Percentiles rank a stretch among this genome's conserved stretches.
These are phyloP conservation scores for Monosporozyma solicola DNA, from an alignment of 805 yeast genomes.

Conservation along the genomic window DNA sequence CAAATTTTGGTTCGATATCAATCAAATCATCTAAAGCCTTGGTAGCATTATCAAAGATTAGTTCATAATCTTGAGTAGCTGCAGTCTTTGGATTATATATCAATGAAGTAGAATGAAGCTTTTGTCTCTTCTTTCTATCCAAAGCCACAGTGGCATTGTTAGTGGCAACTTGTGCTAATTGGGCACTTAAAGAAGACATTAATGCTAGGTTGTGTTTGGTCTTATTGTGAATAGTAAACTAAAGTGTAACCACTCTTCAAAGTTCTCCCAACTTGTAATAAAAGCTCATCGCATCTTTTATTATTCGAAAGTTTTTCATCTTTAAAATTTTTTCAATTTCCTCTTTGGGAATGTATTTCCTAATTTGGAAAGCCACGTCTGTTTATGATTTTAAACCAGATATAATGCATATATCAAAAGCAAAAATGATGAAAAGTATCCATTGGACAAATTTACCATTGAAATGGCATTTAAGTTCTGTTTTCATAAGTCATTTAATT, in stretches of 20 bases:
- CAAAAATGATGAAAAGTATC: too few species aligned
- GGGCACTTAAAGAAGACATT: slow-evolving; percentile 68
- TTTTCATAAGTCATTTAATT: too few species aligned
- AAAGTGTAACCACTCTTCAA: background rate
- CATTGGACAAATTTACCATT: too few species aligned
- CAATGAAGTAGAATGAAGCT: slow-evolving; percentile 80
- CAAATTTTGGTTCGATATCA: slow-evolving; percentile 65
- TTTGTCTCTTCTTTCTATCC: slow-evolving; percentile 80
- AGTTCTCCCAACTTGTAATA: background rate
- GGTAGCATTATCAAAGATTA: slow-evolving; percentile 58
- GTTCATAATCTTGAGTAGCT: slow-evolving; percentile 87
- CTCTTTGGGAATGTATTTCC: background rate
- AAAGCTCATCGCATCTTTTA: slow-evolving; percentile 12
- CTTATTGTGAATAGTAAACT: background rate
- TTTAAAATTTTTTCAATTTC: slow-evolving; percentile 1
- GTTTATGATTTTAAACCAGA: background rate
- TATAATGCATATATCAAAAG: too few species aligned
- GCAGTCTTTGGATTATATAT: slow-evolving; percentile 81
- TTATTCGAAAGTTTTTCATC: slow-evolving; percentile 1
- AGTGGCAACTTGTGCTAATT: slow-evolving; percentile 61
- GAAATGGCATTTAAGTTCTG: too few species aligned
- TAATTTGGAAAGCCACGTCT: background rate
- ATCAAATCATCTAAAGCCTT: slow-evolving; percentile 72
- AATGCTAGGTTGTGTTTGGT: background rate
- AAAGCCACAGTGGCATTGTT: slow-evolving; percentile 63